A percentile compares a stretch with the other conserved stretches of the same genome.
phyloP scores from a whole-genome alignment of 495 filamentous ascomycete genomes.

The Geoglossum glabrum region DNA sequence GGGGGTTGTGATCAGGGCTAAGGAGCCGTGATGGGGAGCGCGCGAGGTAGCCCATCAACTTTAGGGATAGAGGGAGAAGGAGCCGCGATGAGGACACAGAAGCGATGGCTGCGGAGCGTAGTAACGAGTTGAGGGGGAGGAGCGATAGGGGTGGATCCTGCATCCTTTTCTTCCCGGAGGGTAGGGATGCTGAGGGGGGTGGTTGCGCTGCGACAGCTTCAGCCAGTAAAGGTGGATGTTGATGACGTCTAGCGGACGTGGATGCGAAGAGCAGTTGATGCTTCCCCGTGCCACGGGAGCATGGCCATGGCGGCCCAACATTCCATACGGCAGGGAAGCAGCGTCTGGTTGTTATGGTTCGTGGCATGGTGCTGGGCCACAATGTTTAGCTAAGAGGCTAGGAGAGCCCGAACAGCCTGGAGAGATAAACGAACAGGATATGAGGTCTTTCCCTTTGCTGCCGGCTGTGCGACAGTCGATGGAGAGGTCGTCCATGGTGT shows the following conservation, averaged over 20 bases:
- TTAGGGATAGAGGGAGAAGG: neutral
- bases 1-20: slow-evolving; percentile 9
- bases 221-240: neutral
- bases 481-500: no score
- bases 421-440: neutral
- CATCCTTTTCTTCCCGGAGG: neutral
- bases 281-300: neutral
- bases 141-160: neutral
- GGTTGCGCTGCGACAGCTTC: neutral
- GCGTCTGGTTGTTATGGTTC: neutral
- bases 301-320: neutral
- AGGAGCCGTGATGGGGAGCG: slow-evolving; percentile 9
- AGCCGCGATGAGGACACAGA: neutral
- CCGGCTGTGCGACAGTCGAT: no score
- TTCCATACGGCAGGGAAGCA: neutral
- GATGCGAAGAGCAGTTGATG: neutral
- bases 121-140: neutral
- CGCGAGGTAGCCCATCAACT: neutral
- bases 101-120: neutral
- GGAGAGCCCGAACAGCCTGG: no score
- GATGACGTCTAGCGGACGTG: neutral
- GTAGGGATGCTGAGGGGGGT: neutral
- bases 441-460: no score
- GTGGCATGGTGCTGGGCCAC: neutral
- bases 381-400: no score